These are phyloP conservation scores for Lipomyces sp. DNA, from an alignment of 805 yeast genomes.

Conservation along the genomic window DNA sequence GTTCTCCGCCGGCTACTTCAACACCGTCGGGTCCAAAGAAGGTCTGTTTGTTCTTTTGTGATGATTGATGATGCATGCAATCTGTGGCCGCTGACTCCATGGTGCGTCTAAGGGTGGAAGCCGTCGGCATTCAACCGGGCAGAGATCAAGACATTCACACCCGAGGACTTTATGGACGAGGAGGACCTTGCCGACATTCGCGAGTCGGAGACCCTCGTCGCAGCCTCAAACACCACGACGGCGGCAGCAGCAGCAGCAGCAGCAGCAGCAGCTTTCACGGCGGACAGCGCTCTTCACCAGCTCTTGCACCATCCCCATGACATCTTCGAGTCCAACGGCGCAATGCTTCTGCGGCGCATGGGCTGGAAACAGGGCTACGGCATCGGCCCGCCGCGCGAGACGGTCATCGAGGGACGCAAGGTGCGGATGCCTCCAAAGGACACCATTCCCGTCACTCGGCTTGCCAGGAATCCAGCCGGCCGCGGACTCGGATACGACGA, in stretches of 20 bases:
- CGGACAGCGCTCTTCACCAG: neutral
- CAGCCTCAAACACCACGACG: constrained; percentile 14
- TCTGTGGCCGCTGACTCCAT: too few species aligned
- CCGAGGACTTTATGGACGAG: constrained; percentile 39
- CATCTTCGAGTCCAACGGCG: constrained; percentile 58
- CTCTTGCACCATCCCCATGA: neutral
- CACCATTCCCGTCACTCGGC: neutral
- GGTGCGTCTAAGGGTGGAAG: constrained; percentile 35
- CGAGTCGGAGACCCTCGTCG: constrained; percentile 21
- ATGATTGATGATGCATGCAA: too few species aligned
- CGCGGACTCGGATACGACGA: constrained; percentile 31
- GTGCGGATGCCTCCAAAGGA: constrained; percentile 27
- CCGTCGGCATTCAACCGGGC: constrained; percentile 32
- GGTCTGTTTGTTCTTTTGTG: constrained; percentile 29
- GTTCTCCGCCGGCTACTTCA: constrained; percentile 38
- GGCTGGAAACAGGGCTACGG: constrained; percentile 87
- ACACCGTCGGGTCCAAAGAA: constrained; percentile 39
- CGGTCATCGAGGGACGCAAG: constrained; percentile 42
- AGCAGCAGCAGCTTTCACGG: neutral
- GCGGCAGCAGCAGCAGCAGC: neutral
- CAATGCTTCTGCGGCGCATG: constrained; percentile 62
- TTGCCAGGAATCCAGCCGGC: neutral
- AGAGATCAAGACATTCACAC: constrained; percentile 12
- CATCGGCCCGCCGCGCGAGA: constrained; percentile 66
- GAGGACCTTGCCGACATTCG: constrained; percentile 34